phyloP scores from a whole-genome alignment of 2,329 filamentous ascomycete species.

The Fusarium haematococcum region DNA sequence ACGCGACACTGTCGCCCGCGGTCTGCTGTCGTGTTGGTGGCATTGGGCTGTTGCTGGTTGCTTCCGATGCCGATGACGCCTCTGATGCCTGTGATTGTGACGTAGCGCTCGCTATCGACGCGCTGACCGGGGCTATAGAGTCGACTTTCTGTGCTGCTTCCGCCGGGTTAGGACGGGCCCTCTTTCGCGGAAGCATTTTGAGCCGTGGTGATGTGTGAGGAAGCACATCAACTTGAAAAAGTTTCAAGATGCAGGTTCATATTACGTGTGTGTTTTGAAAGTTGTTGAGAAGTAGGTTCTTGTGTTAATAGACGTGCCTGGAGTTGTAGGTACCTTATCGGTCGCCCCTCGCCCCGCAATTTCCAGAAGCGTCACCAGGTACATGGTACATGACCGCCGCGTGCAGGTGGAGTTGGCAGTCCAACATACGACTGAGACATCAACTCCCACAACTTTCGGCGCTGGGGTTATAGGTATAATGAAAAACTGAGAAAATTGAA shows the following conservation, averaged over 20 bases:
- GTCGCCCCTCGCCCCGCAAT: slow-evolving; percentile 13
- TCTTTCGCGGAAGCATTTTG: slow-evolving; percentile 51
- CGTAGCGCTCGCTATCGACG: slow-evolving; percentile 38
- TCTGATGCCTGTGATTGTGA: slow-evolving; percentile 44
- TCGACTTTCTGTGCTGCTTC: slow-evolving; percentile 30
- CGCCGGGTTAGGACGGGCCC: slow-evolving; percentile 47
- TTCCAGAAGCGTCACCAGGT: not conserved
- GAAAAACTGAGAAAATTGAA: not conserved
- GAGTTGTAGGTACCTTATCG: slow-evolving; percentile 13
- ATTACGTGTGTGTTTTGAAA: slow-evolving; percentile 17
- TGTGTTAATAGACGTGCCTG: slow-evolving; percentile 38
- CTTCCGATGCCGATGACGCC: slow-evolving; percentile 35
- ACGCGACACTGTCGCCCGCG: slow-evolving; percentile 16
- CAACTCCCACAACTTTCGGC: not conserved
- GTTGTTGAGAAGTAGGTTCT: slow-evolving; percentile 23
- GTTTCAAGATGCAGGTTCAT: slow-evolving; percentile 7
- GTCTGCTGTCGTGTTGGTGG: slow-evolving; percentile 29
- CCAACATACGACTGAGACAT: not conserved
- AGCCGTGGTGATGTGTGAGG: not conserved
- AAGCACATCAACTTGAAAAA: slow-evolving; percentile 17
- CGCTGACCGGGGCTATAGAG: slow-evolving; percentile 27
- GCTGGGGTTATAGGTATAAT: not conserved
- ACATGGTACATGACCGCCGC: not conserved
- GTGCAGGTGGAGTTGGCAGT: not conserved
- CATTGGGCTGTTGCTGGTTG: slow-evolving; percentile 28